A percentile compares a stretch with the other conserved stretches of the same genome.
Evolutionary conservation across 2,329 filamentous ascomycete genomes (phyloP).

Genomic region (Colletotrichum lentis): DNA sequence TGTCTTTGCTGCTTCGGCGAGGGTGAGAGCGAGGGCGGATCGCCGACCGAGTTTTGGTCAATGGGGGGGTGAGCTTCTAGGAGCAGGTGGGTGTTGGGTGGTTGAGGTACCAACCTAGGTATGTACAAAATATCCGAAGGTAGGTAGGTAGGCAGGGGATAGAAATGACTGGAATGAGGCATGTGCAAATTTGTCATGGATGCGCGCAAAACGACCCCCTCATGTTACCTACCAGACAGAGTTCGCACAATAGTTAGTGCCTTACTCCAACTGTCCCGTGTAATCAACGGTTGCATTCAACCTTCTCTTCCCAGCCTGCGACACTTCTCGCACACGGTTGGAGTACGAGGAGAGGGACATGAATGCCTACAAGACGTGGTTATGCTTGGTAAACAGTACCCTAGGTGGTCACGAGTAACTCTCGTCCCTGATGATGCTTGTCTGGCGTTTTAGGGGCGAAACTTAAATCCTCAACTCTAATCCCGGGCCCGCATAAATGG

Average conservation of each 20-base stretch:
- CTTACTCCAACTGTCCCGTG: no score
- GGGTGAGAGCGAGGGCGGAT: neutral
- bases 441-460: constrained; percentile 33
- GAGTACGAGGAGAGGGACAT: no score
- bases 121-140: no score
- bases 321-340: no score
- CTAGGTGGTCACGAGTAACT: neutral
- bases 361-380: no score
- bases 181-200: constrained; percentile 12
- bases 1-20: neutral
- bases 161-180: neutral
- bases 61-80: neutral
- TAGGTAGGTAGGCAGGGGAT: no score
- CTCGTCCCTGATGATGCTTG: constrained; percentile 12
- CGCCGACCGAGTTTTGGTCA: neutral
- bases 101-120: no score
- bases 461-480: constrained; percentile 31
- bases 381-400: no score
- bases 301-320: no score
- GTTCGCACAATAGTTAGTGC: no score
- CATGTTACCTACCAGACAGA: neutral
- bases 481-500: no score
- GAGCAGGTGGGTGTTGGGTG: neutral
- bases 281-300: no score
- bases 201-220: neutral